Base-by-base conservation (phyloP, 257 asterid species). In the Nicotiana undulata region DNA sequence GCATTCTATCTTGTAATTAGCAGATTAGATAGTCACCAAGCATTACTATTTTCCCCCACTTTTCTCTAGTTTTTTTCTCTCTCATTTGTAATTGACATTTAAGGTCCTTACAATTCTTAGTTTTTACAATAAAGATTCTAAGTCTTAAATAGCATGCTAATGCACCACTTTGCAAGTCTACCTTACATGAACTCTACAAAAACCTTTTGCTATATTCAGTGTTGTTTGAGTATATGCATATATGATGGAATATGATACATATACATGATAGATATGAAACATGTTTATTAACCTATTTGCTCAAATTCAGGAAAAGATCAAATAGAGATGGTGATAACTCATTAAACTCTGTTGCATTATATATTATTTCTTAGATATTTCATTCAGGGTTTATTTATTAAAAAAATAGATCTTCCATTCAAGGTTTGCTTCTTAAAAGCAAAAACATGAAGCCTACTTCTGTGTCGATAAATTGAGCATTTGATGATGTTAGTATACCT, bases 401-500 rank as follows among this genome's bases (percentile, higher is more conserved):
- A 6, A 34, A 34, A 34, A 6, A 29, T 29, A 29, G 32, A 29
- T 3, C 32, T 29, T 70, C 40, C 24, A 74, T 49, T 74, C 16
- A 31, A 49, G 44, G 79, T 24, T 26, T 74, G 79, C 20, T 28
- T 74, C 61, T 49, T 74, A 74, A 74, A 49, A 74, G 28, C 79
- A 74, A 26, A 84, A 29, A 65, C 29, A 56, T 55, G 55, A 58
- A 75, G 64, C 52, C 65, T 40, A 31, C 75, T 68, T 64, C 65
- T 67, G 55, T 32, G 15, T 13, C 72, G 37, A 9, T 51, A 81
- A 67, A 80, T 20, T 53, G 46, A 66, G 64, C 17, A 68, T 49
- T 37, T 77, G 31, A 77, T 26, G 26, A 74, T 26, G 79, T 58
- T n/a, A 76, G 58, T 40, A 49, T 70, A 87, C 75, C 78, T 63